phyloP scores from a whole-genome alignment of 1,139 yeast species.

The Blastobotrys ciferrii region DNA sequence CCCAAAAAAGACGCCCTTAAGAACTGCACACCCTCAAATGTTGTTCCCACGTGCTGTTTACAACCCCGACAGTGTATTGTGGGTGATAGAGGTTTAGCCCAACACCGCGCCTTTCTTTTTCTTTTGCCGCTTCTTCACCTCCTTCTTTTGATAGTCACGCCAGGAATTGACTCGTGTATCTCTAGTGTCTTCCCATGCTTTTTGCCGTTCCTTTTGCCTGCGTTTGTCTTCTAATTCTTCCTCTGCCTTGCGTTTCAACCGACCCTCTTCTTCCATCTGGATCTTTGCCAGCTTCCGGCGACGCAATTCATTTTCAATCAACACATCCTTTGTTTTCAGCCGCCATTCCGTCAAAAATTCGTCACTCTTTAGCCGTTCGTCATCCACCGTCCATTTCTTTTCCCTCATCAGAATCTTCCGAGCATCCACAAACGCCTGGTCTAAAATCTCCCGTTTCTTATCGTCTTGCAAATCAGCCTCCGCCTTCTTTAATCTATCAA shows the following conservation, averaged over 20 bases:
- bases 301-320: conserved; percentile 46
- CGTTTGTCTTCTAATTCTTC: conserved; percentile 43
- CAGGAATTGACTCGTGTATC: conserved; percentile 61
- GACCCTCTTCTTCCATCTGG: conserved; percentile 45
- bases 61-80: no score
- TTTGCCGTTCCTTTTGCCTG: conserved; percentile 43
- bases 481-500: conserved; percentile 48
- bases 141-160: conserved; percentile 51
- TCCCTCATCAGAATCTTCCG: conserved; percentile 45
- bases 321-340: conserved; percentile 41
- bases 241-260: conserved; percentile 40
- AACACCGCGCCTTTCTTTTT: conserved; percentile 36
- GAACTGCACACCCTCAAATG: no score
- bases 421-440: conserved; percentile 45
- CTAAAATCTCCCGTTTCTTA: conserved; percentile 38
- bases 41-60: no score
- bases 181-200: conserved; percentile 62
- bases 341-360: conserved; percentile 45
- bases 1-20: no score
- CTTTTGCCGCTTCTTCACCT: conserved; percentile 43
- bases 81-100: conserved; percentile 22
- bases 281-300: conserved; percentile 40
- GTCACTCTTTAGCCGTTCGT: conserved; percentile 39
- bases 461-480: conserved; percentile 38
- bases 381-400: conserved; percentile 43